A percentile compares a stretch with the other conserved stretches of the same genome.
Evolutionary conservation across 148 eudicot species (phyloP).

Genomic region (Polygonum maritimum): DNA sequence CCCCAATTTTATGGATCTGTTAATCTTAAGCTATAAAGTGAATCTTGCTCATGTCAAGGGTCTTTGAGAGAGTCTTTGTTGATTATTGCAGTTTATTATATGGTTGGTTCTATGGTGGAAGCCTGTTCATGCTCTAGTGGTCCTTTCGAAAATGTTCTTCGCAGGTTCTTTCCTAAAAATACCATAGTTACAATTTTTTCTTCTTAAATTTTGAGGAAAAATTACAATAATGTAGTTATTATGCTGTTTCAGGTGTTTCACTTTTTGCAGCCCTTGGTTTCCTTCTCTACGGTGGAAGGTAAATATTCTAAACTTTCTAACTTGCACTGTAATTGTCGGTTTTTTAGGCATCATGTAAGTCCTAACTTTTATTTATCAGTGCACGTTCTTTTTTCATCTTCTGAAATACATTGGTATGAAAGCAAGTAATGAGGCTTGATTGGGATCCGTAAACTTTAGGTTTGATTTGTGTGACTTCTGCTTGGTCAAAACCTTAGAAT

Average conservation of each 20-base stretch:
- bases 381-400: background rate
- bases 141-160: conserved; percentile 84
- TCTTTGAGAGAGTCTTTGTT: conserved; percentile 6
- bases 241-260: conserved; percentile 58
- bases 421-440: background rate
- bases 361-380: background rate
- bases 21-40: background rate
- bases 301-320: background rate
- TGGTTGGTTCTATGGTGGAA: conserved; percentile 97
- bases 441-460: background rate
- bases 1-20: background rate
- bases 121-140: conserved; percentile 48
- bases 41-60: background rate
- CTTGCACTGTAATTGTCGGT: background rate
- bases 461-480: background rate
- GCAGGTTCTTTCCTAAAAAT: conserved; percentile 43
- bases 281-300: conserved; percentile 97
- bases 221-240: background rate
- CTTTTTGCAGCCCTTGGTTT: conserved; percentile 88
- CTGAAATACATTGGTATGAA: background rate
- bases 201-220: background rate
- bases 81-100: conserved; percentile 45
- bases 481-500: background rate
- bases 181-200: background rate
- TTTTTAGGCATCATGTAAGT: background rate